Evolutionary conservation across 371 early-diverging fungal species (phyloP).

Genomic region (Rhizomucor miehei): DNA sequence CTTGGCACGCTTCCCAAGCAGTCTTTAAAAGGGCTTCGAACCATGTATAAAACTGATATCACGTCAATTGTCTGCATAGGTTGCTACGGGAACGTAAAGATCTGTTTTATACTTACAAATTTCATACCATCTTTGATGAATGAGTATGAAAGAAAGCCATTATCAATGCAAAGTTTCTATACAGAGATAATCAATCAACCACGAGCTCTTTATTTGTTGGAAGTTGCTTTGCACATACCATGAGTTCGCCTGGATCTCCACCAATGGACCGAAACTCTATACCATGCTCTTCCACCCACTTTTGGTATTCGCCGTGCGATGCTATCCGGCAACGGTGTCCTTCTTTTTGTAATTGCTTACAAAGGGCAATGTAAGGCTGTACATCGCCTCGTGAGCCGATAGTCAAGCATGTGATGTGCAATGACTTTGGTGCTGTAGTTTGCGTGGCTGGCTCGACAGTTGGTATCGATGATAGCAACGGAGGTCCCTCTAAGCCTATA

Average conservation of each 20-base stretch:
- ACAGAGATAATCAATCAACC: too few species aligned
- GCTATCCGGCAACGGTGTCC: slow-evolving; percentile 76
- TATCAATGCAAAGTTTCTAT: slow-evolving; percentile 73
- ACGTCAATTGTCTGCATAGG: neutral
- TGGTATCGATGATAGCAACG: slow-evolving; percentile 8
- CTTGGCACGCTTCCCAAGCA: slow-evolving; percentile 69
- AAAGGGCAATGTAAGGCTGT: slow-evolving; percentile 80
- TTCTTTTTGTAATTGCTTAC: slow-evolving; percentile 67
- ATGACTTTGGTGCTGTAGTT: slow-evolving; percentile 24
- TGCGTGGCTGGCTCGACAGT: neutral
- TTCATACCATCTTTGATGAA: slow-evolving; percentile 66
- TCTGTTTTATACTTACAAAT: slow-evolving; percentile 41
- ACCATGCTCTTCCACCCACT: slow-evolving; percentile 69
- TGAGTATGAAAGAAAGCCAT: slow-evolving; percentile 71
- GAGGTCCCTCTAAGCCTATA: slow-evolving; percentile 13
- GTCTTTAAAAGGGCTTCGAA: slow-evolving; percentile 65
- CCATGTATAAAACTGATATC: slow-evolving; percentile 67
- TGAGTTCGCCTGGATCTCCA: slow-evolving; percentile 69
- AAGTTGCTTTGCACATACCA: slow-evolving; percentile 37
- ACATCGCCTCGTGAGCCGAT: slow-evolving; percentile 87
- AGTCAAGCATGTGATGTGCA: slow-evolving; percentile 76
- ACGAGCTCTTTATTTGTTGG: too few species aligned
- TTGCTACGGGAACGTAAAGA: neutral
- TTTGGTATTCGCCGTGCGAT: slow-evolving; percentile 71
- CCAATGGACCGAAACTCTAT: slow-evolving; percentile 73